Percentiles rank a stretch among this genome's conserved stretches.
phyloP scores from a whole-genome alignment of 352 stramenopile species.

The Pythium coloratum region DNA sequence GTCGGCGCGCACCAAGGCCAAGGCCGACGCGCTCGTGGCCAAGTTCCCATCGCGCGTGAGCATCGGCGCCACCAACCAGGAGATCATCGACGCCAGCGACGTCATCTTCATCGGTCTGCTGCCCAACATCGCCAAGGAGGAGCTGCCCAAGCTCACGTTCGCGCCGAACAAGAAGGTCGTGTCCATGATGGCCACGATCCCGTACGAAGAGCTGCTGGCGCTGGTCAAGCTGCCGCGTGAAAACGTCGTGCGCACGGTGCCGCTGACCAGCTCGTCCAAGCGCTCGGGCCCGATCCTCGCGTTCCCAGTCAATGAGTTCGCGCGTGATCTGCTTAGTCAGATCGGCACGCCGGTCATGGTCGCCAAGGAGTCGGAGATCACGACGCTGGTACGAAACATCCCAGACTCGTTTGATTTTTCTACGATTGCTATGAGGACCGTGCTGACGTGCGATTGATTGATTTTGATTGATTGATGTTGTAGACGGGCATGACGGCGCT shows the following conservation, averaged over 20 bases:
- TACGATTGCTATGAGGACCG: not conserved
- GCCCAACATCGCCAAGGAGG: slow-evolving; percentile 64
- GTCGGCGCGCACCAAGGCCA: slow-evolving; percentile 69
- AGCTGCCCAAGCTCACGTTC: slow-evolving; percentile 75
- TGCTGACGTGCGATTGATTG: not conserved
- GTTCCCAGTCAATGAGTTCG: slow-evolving; percentile 69
- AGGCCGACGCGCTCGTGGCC: slow-evolving; percentile 70
- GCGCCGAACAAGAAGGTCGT: slow-evolving; percentile 61
- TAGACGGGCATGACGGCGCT: slow-evolving; percentile 83
- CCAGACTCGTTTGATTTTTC: not conserved
- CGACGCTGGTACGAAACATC: slow-evolving; percentile 49
- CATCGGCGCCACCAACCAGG: slow-evolving; percentile 72
- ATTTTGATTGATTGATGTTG: slow-evolving; percentile 2
- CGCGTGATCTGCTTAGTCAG: slow-evolving; percentile 68
- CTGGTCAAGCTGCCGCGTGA: slow-evolving; percentile 68
- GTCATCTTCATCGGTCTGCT: slow-evolving; percentile 83
- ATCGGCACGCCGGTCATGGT: slow-evolving; percentile 87
- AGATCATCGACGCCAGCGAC: slow-evolving; percentile 81
- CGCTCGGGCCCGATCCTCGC: slow-evolving; percentile 78
- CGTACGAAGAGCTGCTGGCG: slow-evolving; percentile 76
- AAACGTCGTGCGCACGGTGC: slow-evolving; percentile 79
- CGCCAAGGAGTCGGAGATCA: slow-evolving; percentile 74
- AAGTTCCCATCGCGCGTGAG: slow-evolving; percentile 69
- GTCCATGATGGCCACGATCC: slow-evolving; percentile 90
- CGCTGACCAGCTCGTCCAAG: slow-evolving; percentile 71